A percentile compares a stretch with the other conserved stretches of the same genome.
Conservation (phyloP, 1,284 basidiomycete species). For the Coniferiporia weirii region DNA sequence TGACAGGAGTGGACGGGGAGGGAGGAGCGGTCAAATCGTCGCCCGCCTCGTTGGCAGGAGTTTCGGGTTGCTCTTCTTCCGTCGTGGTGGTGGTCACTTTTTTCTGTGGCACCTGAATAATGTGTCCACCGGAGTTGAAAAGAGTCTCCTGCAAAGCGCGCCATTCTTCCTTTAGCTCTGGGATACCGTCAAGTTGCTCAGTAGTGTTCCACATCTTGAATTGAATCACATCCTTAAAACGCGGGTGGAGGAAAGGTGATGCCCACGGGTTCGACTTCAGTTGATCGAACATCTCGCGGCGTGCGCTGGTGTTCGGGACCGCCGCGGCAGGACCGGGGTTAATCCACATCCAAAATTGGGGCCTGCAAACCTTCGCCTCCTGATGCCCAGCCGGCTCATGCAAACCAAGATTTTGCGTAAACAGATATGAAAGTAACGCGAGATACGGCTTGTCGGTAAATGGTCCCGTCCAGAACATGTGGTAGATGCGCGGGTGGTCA, state of each 20-base stretch:
- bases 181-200: slow-evolving; percentile 77
- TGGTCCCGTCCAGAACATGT: slow-evolving; percentile 83
- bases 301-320: slow-evolving; percentile 67
- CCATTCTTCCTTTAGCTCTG: slow-evolving; percentile 78
- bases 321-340: slow-evolving; percentile 70
- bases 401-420: slow-evolving; percentile 76
- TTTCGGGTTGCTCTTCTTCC: slow-evolving; percentile 21
- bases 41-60: slow-evolving; percentile 18
- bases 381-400: slow-evolving; percentile 39
- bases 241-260: slow-evolving; percentile 74
- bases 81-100: slow-evolving; percentile 27
- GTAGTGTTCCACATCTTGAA: slow-evolving; percentile 92
- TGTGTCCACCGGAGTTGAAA: slow-evolving; percentile 72
- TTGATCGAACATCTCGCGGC: slow-evolving; percentile 61
- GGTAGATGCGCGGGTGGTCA: slow-evolving; percentile 68
- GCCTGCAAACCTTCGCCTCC: slow-evolving; percentile 50
- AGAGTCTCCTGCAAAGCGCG: slow-evolving; percentile 55
- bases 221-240: slow-evolving; percentile 75
- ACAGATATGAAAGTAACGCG: slow-evolving; percentile 74
- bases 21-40: slow-evolving; percentile 21
- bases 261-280: slow-evolving; percentile 79
- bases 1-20: slow-evolving; percentile 26
- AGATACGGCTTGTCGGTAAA: slow-evolving; percentile 85
- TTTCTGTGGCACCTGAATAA: slow-evolving; percentile 46
- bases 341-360: slow-evolving; percentile 87